phyloP scores from a whole-genome alignment of 1,139 yeast genomes.

The Lodderomyces margitis region DNA sequence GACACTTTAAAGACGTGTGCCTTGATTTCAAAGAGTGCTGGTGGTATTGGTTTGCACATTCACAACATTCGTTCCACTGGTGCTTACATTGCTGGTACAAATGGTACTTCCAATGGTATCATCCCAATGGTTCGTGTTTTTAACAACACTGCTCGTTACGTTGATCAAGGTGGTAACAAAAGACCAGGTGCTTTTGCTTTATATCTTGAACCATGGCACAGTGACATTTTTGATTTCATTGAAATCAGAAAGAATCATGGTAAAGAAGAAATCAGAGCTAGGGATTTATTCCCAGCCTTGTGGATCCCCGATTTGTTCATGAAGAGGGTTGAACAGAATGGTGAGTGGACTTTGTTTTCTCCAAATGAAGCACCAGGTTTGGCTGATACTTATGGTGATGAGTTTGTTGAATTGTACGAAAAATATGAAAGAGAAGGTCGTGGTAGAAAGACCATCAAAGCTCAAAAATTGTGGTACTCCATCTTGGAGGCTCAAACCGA shows the following conservation, averaged over 20 bases:
- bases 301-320: slow-evolving; percentile 91
- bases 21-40: slow-evolving; percentile 83
- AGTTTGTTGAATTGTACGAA: slow-evolving; percentile 69
- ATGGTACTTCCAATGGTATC: slow-evolving; percentile 85
- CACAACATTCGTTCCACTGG: slow-evolving; percentile 86
- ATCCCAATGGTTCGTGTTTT: slow-evolving; percentile 89
- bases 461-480: slow-evolving; percentile 86
- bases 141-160: slow-evolving; percentile 89
- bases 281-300: slow-evolving; percentile 87
- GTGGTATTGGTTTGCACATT: slow-evolving; percentile 85
- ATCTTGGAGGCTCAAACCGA: slow-evolving; percentile 88
- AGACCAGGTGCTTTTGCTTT: slow-evolving; percentile 93
- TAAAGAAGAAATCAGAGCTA: slow-evolving; percentile 85
- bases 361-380: slow-evolving; percentile 89
- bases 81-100: slow-evolving; percentile 83
- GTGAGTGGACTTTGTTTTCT: slow-evolving; percentile 81
- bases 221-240: slow-evolving; percentile 78
- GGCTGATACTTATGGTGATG: slow-evolving; percentile 76
- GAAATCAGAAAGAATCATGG: slow-evolving; percentile 90
- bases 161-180: slow-evolving; percentile 93
- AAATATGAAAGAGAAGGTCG: slow-evolving; percentile 70
- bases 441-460: slow-evolving; percentile 71
- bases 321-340: slow-evolving; percentile 80
- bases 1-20: slow-evolving; percentile 87
- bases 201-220: slow-evolving; percentile 90